phyloP scores from a whole-genome alignment of 306 rosid genomes.

The Citrullus colocynthis region DNA sequence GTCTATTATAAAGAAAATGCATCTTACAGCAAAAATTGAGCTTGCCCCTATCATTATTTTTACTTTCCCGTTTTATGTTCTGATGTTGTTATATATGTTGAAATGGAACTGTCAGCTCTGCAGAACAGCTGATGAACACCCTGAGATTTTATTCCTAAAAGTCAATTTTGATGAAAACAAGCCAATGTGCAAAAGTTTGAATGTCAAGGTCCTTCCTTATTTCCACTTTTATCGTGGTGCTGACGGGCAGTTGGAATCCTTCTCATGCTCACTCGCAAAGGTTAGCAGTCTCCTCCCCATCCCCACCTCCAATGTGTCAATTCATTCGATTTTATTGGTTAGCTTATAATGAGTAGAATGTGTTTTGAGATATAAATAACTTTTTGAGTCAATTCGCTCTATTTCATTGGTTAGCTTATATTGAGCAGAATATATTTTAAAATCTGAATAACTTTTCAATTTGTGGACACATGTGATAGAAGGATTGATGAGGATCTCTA shows the following conservation, averaged over 20 bases:
- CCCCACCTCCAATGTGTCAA: background rate
- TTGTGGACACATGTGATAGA: background rate
- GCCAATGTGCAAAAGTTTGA: slow-evolving; percentile 92
- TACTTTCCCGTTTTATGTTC: no score
- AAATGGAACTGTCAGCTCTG: slow-evolving; percentile 48
- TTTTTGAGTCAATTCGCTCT: background rate
- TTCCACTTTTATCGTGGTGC: slow-evolving; percentile 98
- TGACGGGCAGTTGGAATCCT: slow-evolving; percentile 79
- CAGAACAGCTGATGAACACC: slow-evolving; percentile 88
- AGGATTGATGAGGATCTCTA: background rate
- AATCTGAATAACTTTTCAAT: background rate
- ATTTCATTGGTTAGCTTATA: background rate
- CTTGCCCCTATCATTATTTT: background rate
- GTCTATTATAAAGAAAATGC: background rate
- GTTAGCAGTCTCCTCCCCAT: slow-evolving; percentile 18
- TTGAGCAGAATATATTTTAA: background rate
- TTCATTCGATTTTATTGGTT: background rate
- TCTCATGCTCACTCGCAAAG: slow-evolving; percentile 98
- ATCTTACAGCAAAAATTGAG: background rate
- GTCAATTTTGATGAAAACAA: slow-evolving; percentile 96
- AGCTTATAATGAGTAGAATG: background rate
- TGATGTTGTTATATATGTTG: background rate
- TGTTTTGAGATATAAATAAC: background rate
- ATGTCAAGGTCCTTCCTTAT: slow-evolving; percentile 91
- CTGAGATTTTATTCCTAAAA: slow-evolving; percentile 78